Conservation (phyloP, 1,284 basidiomycete genomes). For the Cutaneotrichosporon cyanovorans region DNA sequence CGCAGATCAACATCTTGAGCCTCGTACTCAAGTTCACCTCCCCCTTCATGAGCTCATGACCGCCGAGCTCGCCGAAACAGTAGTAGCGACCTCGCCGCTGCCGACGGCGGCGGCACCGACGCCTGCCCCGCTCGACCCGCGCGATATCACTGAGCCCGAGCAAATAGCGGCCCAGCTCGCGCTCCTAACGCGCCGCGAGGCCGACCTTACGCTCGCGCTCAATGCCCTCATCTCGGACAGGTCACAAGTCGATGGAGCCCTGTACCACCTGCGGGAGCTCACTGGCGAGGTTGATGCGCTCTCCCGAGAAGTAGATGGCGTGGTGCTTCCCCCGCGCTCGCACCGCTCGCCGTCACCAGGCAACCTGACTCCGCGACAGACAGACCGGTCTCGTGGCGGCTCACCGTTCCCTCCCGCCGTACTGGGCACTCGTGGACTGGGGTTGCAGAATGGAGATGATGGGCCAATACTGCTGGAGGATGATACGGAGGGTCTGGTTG, state of each 20-base stretch:
- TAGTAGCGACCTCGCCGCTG: no score
- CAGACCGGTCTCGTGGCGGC: not conserved
- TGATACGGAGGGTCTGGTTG: conserved; percentile 35
- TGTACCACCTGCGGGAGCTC: conserved; percentile 59
- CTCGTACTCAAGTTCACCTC: no score
- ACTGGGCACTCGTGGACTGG: conserved; percentile 18
- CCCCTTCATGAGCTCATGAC: no score
- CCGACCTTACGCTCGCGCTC: conserved; percentile 67
- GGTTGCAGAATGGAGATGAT: conserved; percentile 23
- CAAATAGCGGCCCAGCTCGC: conserved; percentile 44
- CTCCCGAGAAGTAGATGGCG: conserved; percentile 54
- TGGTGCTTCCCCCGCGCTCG: not conserved
- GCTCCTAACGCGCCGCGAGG: conserved; percentile 67
- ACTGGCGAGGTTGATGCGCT: conserved; percentile 59
- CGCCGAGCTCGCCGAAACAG: no score
- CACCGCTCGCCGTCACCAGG: no score
- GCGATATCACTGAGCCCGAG: conserved; percentile 30
- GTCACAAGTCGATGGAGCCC: conserved; percentile 59
- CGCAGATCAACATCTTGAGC: no score
- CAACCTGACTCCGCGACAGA: no score
- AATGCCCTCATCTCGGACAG: conserved; percentile 62
- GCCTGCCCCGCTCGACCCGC: conserved; percentile 22
- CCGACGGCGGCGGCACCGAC: no score
- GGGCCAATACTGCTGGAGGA: conserved; percentile 17
- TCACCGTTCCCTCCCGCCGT: not conserved